Conservation (phyloP, 805 yeast genomes). For the Jamesozyma lodderae region DNA sequence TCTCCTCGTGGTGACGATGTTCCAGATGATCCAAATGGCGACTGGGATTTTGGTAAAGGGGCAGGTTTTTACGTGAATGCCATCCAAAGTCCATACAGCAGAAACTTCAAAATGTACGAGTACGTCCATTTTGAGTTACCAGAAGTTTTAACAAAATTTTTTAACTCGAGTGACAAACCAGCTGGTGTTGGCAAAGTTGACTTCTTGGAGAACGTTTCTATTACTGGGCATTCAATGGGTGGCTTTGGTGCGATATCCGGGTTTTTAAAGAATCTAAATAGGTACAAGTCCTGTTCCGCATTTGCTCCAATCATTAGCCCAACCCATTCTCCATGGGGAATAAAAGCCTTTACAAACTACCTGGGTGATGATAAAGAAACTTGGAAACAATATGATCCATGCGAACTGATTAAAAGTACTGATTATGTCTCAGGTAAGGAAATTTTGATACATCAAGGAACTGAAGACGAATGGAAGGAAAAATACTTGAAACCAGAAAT, state of each 20-base stretch:
- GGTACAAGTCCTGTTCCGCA: slow-evolving; percentile 72
- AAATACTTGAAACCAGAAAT: slow-evolving; percentile 69
- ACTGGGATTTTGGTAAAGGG: slow-evolving; percentile 88
- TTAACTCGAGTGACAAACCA: slow-evolving; percentile 16
- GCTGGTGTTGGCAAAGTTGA: slow-evolving; percentile 42
- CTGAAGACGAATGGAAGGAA: slow-evolving; percentile 61
- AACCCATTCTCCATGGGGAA: slow-evolving; percentile 73
- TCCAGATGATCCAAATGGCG: slow-evolving; percentile 56
- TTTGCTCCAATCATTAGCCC: slow-evolving; percentile 90
- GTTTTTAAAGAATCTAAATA: slow-evolving; percentile 51
- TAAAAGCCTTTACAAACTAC: slow-evolving; percentile 72
- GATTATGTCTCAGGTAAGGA: slow-evolving; percentile 39
- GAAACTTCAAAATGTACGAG: slow-evolving; percentile 77
- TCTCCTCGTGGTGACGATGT: slow-evolving; percentile 81
- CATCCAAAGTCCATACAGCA: slow-evolving; percentile 57
- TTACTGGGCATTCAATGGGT: slow-evolving; percentile 99
- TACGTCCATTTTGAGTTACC: slow-evolving; percentile 73
- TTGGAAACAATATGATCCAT: slow-evolving; percentile 83
- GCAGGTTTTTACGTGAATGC: slow-evolving; percentile 95
- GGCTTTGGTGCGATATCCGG: slow-evolving; percentile 84
- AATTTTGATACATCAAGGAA: slow-evolving; percentile 79
- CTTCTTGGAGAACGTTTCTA: slow-evolving; percentile 47
- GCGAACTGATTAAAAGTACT: slow-evolving; percentile 42
- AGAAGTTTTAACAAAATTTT: slow-evolving; percentile 34
- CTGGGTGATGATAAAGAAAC: slow-evolving; percentile 43